Evolutionary conservation across 2,329 filamentous ascomycete species (phyloP).

Genomic region (Phialophora chinensis): DNA sequence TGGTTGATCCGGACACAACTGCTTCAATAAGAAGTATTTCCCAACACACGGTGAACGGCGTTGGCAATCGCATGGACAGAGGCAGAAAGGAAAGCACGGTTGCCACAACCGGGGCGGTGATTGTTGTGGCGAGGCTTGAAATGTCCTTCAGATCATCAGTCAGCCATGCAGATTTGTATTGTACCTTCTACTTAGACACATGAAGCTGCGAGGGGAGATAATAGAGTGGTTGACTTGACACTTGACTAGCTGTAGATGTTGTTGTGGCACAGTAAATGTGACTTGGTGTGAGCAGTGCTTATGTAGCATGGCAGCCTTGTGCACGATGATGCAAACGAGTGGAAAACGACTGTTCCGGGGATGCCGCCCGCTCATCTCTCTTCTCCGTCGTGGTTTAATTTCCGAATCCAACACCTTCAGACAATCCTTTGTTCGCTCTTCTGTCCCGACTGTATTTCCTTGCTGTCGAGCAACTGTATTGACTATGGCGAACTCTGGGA

Average conservation of each 20-base stretch:
- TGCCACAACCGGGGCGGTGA: conserved; percentile 2
- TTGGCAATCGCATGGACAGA: conserved; percentile 6
- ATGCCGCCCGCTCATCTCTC: conserved; percentile 19
- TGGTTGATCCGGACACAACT: conserved; percentile 1
- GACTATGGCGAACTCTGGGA: conserved; percentile 38
- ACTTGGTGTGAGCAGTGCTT: not conserved
- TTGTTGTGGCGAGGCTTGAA: conserved; percentile 1
- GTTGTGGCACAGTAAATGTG: not conserved
- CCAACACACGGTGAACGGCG: conserved; percentile 16
- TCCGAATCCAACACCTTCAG: conserved; percentile 11
- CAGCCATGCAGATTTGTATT: conserved; percentile 32
- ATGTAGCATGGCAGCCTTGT: conserved; percentile 11
- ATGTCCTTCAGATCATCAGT: conserved; percentile 12
- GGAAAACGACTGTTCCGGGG: conserved; percentile 12
- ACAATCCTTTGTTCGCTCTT: conserved; percentile 10
- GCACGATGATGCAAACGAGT: conserved; percentile 15
- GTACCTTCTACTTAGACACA: conserved; percentile 35
- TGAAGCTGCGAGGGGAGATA: conserved; percentile 21
- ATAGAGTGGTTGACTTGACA: conserved; percentile 21
- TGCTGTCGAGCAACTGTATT: conserved; percentile 17
- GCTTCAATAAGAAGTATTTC: conserved; percentile 8
- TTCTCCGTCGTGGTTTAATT: conserved; percentile 19
- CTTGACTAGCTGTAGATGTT: not conserved
- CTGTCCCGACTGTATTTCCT: not conserved
- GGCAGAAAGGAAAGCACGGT: conserved; percentile 4